Base-by-base conservation (phyloP, 768 basidiomycete species). In the Kwoniella dejecticola region DNA sequence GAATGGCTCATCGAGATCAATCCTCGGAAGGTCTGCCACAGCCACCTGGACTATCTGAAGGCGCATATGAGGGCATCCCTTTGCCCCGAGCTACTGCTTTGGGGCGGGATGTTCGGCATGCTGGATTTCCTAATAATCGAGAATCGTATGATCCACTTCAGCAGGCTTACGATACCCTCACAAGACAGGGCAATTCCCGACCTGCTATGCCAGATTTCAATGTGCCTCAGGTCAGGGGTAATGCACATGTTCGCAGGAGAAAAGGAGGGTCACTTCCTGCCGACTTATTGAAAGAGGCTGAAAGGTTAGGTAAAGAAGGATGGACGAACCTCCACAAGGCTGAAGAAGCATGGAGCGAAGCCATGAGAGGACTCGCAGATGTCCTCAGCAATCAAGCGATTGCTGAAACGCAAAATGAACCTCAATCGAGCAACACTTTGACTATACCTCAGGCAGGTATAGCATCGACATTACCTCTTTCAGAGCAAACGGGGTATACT, bases 281-380 rank as follows among this genome's bases (percentile, higher is more conserved):
- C n/a, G 60, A 63, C 24, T 30, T 62, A 46, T 41, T 66, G 17
- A 30, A 57, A 17, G 61, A 69, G 19, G 62, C 64, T n/a, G 54
- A 69, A 36, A 52, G 58, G 15, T 50, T 66, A 10, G 67, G 67
- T 8, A 21, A 48, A 1, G 49, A 57, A n/a, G 67, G 67, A 1
- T 69, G 70, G 70, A 41, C 47, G 12, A 53, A 45, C 23, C 13
- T 72, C 7, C 70, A 60, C 49, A 27, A 52, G 13, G 67, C 70
- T 5, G 67, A 72, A 62, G 50, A 45, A 23, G 63, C 66, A 12
- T 71, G 70, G 70, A 40, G 41, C 19, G 55, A 36, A 17, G 60
- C 63, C 24, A 63, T 71, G 69, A 31, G 33, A 27, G 49, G 55
- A 21, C 33, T 63, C 1, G 36, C 46, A 2, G 36, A 59, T 24